Percentiles rank a stretch among this genome's conserved stretches.
These are phyloP conservation scores for Penicillium ucsense DNA, from an alignment of 495 filamentous ascomycete species.

Conservation along the genomic window DNA sequence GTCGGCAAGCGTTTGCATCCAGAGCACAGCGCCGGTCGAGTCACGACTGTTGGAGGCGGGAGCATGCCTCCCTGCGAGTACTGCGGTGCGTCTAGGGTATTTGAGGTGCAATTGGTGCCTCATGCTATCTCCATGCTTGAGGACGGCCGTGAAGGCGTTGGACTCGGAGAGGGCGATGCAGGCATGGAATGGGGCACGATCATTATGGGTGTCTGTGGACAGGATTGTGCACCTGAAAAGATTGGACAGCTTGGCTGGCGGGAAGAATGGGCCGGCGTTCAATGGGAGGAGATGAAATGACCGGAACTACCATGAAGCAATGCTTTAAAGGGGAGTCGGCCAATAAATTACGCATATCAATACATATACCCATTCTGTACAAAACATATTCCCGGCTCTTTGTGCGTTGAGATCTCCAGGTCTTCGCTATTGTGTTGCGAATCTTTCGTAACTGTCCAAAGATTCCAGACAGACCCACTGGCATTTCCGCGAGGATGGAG, in stretches of 20 bases:
- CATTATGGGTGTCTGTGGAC: slow-evolving; percentile 74
- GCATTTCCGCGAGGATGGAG: too few species aligned
- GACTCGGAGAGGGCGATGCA: slow-evolving; percentile 44
- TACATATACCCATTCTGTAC: neutral
- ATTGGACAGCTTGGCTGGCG: slow-evolving; percentile 54
- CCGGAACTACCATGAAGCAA: neutral
- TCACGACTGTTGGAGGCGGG: slow-evolving; percentile 20
- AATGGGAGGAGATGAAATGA: slow-evolving; percentile 76
- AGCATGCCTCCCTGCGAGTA: slow-evolving; percentile 64
- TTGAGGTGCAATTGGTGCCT: slow-evolving; percentile 84
- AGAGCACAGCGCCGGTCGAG: slow-evolving; percentile 13
- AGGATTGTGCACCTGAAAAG: slow-evolving; percentile 52
- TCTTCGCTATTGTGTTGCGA: too few species aligned
- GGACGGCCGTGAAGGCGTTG: slow-evolving; percentile 59
- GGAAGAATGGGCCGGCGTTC: slow-evolving; percentile 94
- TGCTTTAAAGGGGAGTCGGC: neutral
- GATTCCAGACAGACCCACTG: too few species aligned
- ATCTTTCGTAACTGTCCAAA: too few species aligned
- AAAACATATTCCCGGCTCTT: too few species aligned
- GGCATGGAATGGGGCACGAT: slow-evolving; percentile 99
- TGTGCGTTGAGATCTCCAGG: too few species aligned
- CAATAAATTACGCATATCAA: neutral
- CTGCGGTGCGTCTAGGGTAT: slow-evolving; percentile 68
- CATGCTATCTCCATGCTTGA: slow-evolving; percentile 87
- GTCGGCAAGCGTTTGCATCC: slow-evolving; percentile 56